phyloP scores from a whole-genome alignment of 768 basidiomycete species.

The Macrolepiota fuliginosa region DNA sequence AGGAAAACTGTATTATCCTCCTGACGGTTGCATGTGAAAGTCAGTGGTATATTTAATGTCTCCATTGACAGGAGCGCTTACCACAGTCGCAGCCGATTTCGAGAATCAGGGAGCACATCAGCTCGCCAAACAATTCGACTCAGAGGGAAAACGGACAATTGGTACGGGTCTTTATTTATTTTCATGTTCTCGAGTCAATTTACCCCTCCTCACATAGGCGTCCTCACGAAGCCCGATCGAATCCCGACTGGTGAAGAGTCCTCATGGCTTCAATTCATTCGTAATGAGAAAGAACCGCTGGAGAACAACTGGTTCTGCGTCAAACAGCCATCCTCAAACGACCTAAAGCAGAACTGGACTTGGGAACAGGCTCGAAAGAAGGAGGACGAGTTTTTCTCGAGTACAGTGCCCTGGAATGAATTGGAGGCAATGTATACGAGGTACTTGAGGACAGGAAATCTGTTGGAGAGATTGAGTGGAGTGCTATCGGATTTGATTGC shows the following conservation, averaged over 20 bases:
- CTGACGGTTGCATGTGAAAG: conserved; percentile 65
- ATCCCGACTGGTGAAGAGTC: conserved; percentile 54
- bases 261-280: conserved; percentile 55
- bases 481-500: conserved; percentile 64
- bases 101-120: conserved; percentile 76
- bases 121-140: conserved; percentile 60
- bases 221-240: conserved; percentile 73
- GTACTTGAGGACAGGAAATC: conserved; percentile 52
- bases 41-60: conserved; percentile 24
- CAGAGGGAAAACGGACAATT: conserved; percentile 64
- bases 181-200: background rate
- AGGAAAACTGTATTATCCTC: conserved; percentile 61
- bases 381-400: conserved; percentile 58
- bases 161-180: conserved; percentile 34
- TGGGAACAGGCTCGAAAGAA: conserved; percentile 60
- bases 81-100: conserved; percentile 56
- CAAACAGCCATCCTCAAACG: conserved; percentile 50
- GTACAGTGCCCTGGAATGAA: conserved; percentile 50
- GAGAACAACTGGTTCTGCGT: conserved; percentile 61
- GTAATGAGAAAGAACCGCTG: conserved; percentile 49
- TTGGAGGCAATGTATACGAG: conserved; percentile 48
- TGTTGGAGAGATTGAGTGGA: conserved; percentile 55
- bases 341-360: conserved; percentile 47
- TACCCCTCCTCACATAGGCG: conserved; percentile 42
- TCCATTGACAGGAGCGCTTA: background rate